Evolutionary conservation across 352 stramenopile species (phyloP), one percentile per base, ranked within the genome.

Genomic region (Saprolegnia diclina): DNA sequence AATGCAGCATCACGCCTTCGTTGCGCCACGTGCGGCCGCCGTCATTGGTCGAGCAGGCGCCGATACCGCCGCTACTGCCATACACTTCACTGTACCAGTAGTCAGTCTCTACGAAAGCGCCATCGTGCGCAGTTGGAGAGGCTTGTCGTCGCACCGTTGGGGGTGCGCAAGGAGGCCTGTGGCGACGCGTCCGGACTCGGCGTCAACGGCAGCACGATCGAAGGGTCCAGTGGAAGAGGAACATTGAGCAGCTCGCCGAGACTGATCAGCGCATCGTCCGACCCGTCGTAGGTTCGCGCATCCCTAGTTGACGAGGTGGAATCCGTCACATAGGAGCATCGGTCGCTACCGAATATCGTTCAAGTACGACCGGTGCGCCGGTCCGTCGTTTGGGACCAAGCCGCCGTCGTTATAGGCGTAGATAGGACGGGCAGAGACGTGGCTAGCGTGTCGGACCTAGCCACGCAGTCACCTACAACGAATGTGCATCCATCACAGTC

Each of bases 1-100:
- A 98, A 62, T 98, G 88, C 4, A 98, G 74, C 82, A 98, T 89
- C 38, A 97, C 83, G 13, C 96, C 96, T 87, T 99, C 94, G 64
- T 98, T 97, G 35, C 88, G 82, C 93, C 92, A 98, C 4, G 89
- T 85, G 1, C 94, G 76, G 4, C 53, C 52, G 67, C 97, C 89
- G 73, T 98, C 93, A 52, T 85, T 70, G 21, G 90, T 98, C 5
- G 91, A 98, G 72, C 95, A 99, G 5, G 92, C 89, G 22, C 88
- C 94, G 16, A 99, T 85, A 1, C 87, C 92, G 21, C 91, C 93
- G 44, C 21, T 14, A 24, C 48, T 21, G 32, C 65, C 62, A 42
- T 63, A 29, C 14, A 78, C 74, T 62, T 94, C 86, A 3, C 83
- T 92, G 65, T 88, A 94, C 86, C 86, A 94, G 64, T 92, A 69